phyloP scores from a whole-genome alignment of 1,284 basidiomycete genomes.

The Cryptococcus floricola region DNA sequence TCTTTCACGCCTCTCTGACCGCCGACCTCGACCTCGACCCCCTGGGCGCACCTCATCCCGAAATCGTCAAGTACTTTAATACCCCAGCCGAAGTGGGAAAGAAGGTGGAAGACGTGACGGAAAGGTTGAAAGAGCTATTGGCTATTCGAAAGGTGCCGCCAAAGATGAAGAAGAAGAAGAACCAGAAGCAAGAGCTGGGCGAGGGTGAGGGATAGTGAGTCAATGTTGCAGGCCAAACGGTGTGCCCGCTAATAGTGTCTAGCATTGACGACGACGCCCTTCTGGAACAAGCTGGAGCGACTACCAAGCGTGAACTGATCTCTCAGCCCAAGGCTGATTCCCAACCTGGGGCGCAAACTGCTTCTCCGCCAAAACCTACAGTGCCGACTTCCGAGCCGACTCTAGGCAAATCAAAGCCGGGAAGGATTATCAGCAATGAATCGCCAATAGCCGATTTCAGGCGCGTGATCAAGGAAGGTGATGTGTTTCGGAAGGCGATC shows the following conservation, averaged over 20 bases:
- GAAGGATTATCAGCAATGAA: slow-evolving; percentile 58
- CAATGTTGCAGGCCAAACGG: neutral
- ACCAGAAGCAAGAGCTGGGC: slow-evolving; percentile 33
- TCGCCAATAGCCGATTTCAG: slow-evolving; percentile 72
- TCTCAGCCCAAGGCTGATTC: neutral
- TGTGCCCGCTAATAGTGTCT: neutral
- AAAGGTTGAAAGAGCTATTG: slow-evolving; percentile 62
- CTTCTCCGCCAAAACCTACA: neutral
- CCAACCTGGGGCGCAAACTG: neutral
- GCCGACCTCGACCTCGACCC: slow-evolving; percentile 68
- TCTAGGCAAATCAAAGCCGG: slow-evolving; percentile 30
- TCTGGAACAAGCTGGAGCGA: slow-evolving; percentile 20
- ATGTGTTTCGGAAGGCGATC: slow-evolving; percentile 70
- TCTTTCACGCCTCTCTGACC: slow-evolving; percentile 78
- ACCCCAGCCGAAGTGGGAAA: slow-evolving; percentile 67
- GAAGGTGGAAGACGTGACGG: slow-evolving; percentile 56
- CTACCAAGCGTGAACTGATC: slow-evolving; percentile 6
- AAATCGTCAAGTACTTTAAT: slow-evolving; percentile 75
- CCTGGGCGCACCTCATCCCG: slow-evolving; percentile 77
- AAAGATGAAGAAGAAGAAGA: slow-evolving; percentile 54
- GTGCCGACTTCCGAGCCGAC: neutral
- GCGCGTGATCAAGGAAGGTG: slow-evolving; percentile 61
- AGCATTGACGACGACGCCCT: slow-evolving; percentile 48
- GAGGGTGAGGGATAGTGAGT: slow-evolving; percentile 44
- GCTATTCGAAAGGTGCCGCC: slow-evolving; percentile 59